A percentile compares a stretch with the other conserved stretches of the same genome.
These are phyloP conservation scores for Hansenula anomala DNA, from an alignment of 1,139 yeast genomes.

Conservation along the genomic window DNA sequence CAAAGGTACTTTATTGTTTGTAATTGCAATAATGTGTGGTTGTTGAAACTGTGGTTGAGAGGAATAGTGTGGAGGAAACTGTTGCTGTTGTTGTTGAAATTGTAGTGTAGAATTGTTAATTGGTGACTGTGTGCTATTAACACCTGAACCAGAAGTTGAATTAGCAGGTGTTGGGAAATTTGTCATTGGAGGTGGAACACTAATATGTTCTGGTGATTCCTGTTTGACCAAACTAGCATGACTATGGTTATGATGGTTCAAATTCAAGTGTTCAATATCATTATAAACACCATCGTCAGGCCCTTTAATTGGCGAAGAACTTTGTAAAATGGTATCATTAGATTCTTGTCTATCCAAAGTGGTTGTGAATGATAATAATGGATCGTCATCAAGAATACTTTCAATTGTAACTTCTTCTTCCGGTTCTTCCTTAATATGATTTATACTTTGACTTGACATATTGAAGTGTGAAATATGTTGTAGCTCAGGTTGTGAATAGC, in stretches of 20 bases:
- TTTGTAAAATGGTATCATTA: conserved; percentile 21
- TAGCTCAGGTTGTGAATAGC: conserved; percentile 1
- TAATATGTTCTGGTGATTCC: neutral
- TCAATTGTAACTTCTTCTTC: conserved; percentile 18
- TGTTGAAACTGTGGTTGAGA: conserved; percentile 3
- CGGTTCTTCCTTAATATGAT: neutral
- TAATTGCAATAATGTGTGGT: neutral
- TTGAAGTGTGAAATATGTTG: neutral
- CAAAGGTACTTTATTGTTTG: neutral
- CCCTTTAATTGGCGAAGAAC: conserved; percentile 16
- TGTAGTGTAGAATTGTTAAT: neutral
- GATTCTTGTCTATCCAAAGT: conserved; percentile 21
- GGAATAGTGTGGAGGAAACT: no score
- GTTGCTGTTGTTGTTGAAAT: neutral
- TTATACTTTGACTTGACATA: neutral
- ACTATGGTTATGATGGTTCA: conserved; percentile 3
- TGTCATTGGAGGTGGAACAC: neutral
- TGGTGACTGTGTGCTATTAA: neutral
- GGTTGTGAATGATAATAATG: conserved; percentile 20
- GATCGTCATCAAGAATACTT: conserved; percentile 21
- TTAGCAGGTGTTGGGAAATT: neutral
- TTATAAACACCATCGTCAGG: neutral
- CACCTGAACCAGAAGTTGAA: neutral
- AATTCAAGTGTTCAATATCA: conserved; percentile 3
- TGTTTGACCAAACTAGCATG: neutral